Evolutionary conservation across 2,329 filamentous ascomycete genomes (phyloP).

Genomic region (Aspergillus eucalypticola): DNA sequence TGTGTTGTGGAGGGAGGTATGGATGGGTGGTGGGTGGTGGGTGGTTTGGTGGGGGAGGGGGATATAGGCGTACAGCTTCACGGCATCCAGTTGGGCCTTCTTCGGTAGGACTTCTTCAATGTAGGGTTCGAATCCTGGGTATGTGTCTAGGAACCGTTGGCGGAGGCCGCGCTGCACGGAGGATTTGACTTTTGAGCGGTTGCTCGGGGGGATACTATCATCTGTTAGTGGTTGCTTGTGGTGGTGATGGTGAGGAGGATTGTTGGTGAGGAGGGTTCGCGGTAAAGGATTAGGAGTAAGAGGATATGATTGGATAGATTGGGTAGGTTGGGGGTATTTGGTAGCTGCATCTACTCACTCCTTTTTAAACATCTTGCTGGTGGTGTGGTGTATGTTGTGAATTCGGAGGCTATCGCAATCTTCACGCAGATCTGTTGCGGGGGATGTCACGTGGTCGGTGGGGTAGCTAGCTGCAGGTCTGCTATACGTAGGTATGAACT

Average conservation of each 20-base stretch:
- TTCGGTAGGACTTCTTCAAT: conserved; percentile 96
- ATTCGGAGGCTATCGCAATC: conserved; percentile 4
- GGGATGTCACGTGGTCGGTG: conserved; percentile 19
- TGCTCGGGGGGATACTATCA: conserved; percentile 68
- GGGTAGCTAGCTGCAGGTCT: neutral
- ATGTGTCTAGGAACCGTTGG: conserved; percentile 76
- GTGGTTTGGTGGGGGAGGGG: too few species aligned
- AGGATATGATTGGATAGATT: neutral
- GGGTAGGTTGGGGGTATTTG: too few species aligned
- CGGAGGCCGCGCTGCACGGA: conserved; percentile 87
- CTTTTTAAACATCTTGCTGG: conserved; percentile 79
- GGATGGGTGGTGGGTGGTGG: too few species aligned
- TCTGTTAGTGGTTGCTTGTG: too few species aligned
- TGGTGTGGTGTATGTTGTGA: conserved; percentile 10
- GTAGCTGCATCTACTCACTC: conserved; percentile 59
- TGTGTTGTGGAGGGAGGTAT: neutral
- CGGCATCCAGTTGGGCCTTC: conserved; percentile 83
- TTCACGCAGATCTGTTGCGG: conserved; percentile 11
- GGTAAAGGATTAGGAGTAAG: too few species aligned
- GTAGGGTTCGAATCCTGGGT: conserved; percentile 79
- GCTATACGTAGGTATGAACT: neutral
- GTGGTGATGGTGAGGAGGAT: too few species aligned
- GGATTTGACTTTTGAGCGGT: conserved; percentile 96
- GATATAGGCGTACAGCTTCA: conserved; percentile 79
- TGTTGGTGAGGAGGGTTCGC: too few species aligned